Evolutionary conservation across 129 eudicot species (phyloP).

Genomic region (Helianthus annuus): HanXRQr2.0-SUNRISE NC_035448.2:3935181-3935680

Average conservation of each 20-base stretch:
- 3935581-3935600: too few species aligned
- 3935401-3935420: conserved; percentile 77
- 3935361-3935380: conserved; percentile 84
- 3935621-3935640: too few species aligned
- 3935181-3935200: conserved; percentile 90
- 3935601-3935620: too few species aligned
- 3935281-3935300: conserved; percentile 16
- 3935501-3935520: too few species aligned
- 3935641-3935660: too few species aligned
- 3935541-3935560: too few species aligned
- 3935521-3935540: too few species aligned
- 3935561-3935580: too few species aligned
- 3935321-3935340: conserved; percentile 91
- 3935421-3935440: conserved; percentile 1
- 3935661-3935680: too few species aligned
- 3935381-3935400: conserved; percentile 87
- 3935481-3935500: neutral
- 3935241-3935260: neutral
- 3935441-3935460: conserved; percentile 29
- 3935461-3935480: conserved; percentile 2
- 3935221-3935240: conserved; percentile 19
- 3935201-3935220: conserved; percentile 97
- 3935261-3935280: neutral
- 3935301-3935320: conserved; percentile 97
- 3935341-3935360: conserved; percentile 97